phyloP scores from a whole-genome alignment of 2,329 filamentous ascomycete species.

The Colletotrichum sublineola region DNA sequence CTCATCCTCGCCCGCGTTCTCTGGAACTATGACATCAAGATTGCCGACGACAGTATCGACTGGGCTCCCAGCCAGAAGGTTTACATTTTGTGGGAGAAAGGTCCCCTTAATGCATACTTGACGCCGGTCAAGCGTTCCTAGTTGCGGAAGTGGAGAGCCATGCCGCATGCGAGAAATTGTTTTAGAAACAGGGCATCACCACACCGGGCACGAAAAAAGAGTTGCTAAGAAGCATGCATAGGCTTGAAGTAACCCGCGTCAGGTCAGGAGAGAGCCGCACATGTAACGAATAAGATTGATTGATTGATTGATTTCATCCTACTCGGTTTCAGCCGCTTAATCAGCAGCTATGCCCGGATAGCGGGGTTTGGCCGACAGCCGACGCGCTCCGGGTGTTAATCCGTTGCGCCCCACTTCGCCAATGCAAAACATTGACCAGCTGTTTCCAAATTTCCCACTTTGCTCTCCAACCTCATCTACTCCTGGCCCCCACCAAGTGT shows the following conservation, averaged over 20 bases:
- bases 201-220: background rate
- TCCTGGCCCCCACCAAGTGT: too few relatives aligned
- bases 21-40: conserved; percentile 60
- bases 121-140: conserved; percentile 32
- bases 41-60: conserved; percentile 50
- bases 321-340: too few relatives aligned
- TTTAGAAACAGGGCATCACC: background rate
- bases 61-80: conserved; percentile 51
- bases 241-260: background rate
- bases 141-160: too few relatives aligned
- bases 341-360: too few relatives aligned
- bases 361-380: too few relatives aligned
- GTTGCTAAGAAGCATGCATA: background rate
- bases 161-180: background rate
- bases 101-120: conserved; percentile 28
- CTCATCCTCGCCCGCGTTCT: conserved; percentile 60
- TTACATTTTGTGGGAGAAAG: conserved; percentile 39
- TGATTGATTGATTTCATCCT: too few relatives aligned
- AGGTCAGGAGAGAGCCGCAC: background rate
- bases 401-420: too few relatives aligned
- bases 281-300: background rate
- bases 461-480: too few relatives aligned
- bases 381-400: too few relatives aligned
- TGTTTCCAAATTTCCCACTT: too few relatives aligned
- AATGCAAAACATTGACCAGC: too few relatives aligned